Evolutionary conservation across 139 green algal species (phyloP).

Genomic region (Coelastrella sp.): DNA sequence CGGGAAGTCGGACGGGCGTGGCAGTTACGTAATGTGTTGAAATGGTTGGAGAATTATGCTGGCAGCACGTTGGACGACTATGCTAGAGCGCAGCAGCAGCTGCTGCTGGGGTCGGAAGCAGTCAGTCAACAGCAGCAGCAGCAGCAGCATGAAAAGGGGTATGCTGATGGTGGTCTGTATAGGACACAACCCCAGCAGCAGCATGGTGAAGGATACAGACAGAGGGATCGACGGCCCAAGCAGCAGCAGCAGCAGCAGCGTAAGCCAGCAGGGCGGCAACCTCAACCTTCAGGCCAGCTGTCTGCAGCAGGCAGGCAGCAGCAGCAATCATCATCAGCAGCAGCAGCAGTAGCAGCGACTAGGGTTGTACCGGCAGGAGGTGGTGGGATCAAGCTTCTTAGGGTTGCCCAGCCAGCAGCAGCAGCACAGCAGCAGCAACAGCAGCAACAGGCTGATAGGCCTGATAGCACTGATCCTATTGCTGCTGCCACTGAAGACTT

Average conservation of each 20-base stretch:
- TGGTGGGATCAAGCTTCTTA: neutral
- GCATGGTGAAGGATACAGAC: neutral
- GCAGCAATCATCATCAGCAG: neutral
- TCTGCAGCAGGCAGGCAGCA: neutral
- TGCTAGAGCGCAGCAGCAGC: conserved; percentile 2
- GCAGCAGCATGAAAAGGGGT: neutral
- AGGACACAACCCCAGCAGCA: neutral
- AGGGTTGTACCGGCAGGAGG: neutral
- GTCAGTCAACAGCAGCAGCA: neutral
- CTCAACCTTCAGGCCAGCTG: neutral
- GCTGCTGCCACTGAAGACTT: neutral
- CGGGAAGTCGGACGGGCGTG: neutral
- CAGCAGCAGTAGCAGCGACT: conserved; percentile 10
- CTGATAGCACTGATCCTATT: neutral
- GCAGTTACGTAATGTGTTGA: neutral
- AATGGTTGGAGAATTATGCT: conserved; percentile 40
- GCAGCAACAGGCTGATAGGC: neutral
- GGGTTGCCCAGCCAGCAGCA: neutral
- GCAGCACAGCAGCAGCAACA: neutral
- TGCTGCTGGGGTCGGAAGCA: neutral
- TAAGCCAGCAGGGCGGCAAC: neutral
- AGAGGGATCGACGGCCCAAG: neutral
- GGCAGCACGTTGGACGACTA: neutral
- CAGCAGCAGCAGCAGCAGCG: conserved; percentile 13
- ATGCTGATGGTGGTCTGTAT: neutral